Percentiles rank a stretch among this genome's conserved stretches.
Conservation (phyloP, 345 rosid species). For the Arabis alpina region DNA sequence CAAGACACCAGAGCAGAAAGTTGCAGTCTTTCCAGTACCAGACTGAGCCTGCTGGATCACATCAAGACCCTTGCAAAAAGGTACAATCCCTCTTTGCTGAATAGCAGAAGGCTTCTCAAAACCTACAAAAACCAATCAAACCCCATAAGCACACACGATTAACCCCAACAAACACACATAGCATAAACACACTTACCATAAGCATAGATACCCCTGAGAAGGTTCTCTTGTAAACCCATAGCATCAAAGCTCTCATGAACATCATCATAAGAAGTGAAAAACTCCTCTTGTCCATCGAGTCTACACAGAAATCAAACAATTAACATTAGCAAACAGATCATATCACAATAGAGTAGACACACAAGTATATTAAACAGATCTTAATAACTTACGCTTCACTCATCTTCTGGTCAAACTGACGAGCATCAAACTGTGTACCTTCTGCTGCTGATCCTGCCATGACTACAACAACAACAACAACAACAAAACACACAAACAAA, state of each 20-base stretch:
- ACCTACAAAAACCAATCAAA: slow-evolving; percentile 38
- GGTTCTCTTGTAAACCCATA: slow-evolving; percentile 58
- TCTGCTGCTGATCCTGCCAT: slow-evolving; percentile 53
- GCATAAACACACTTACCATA: slow-evolving; percentile 42
- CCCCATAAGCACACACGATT: not conserved
- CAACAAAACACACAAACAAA: not conserved
- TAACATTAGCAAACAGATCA: not conserved
- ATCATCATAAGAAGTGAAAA: slow-evolving; percentile 51
- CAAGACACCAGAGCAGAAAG: slow-evolving; percentile 80
- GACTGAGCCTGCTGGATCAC: slow-evolving; percentile 89
- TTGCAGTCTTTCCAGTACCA: slow-evolving; percentile 84
- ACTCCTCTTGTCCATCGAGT: slow-evolving; percentile 49
- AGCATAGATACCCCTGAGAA: slow-evolving; percentile 56
- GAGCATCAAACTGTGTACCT: slow-evolving; percentile 51
- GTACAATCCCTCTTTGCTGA: slow-evolving; percentile 86
- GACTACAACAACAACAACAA: slow-evolving; percentile 46
- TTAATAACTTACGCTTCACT: slow-evolving; percentile 47
- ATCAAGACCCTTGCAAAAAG: slow-evolving; percentile 77
- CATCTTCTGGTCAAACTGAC: slow-evolving; percentile 48
- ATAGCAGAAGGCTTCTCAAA: slow-evolving; percentile 88
- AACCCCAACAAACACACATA: not conserved
- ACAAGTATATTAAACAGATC: not conserved
- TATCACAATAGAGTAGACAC: not conserved
- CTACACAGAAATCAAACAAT: slow-evolving; percentile 24
- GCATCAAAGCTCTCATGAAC: slow-evolving; percentile 55